Conservation (phyloP, 2,329 filamentous ascomycete genomes). For the Cytospora piceicola region DNA sequence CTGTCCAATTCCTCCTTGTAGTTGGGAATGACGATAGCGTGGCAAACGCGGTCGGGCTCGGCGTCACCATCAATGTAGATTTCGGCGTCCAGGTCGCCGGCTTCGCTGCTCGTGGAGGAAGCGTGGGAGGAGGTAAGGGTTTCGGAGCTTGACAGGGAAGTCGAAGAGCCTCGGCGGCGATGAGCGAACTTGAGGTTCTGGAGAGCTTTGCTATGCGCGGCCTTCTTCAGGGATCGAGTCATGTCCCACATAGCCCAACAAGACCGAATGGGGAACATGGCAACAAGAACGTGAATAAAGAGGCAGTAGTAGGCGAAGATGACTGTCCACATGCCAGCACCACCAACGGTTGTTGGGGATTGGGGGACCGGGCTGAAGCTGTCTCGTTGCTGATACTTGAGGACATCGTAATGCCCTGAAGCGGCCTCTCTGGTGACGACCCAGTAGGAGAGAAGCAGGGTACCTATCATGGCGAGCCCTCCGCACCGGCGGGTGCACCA, state of each 20-base stretch:
- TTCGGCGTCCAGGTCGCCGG: constrained; percentile 55
- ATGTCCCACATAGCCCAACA: constrained; percentile 65
- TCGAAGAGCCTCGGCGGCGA: constrained; percentile 56
- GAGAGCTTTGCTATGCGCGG: constrained; percentile 49
- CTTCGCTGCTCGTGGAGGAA: constrained; percentile 54
- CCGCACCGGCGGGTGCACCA: constrained; percentile 60
- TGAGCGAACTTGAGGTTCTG: constrained; percentile 52
- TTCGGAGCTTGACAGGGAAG: constrained; percentile 60
- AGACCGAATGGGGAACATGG: constrained; percentile 64
- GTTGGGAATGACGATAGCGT: constrained; percentile 72
- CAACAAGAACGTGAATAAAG: constrained; percentile 66
- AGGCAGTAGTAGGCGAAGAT: constrained; percentile 68
- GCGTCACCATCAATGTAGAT: constrained; percentile 50
- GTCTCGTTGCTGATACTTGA: constrained; percentile 48
- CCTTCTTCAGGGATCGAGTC: constrained; percentile 53
- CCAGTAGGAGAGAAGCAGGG: constrained; percentile 57
- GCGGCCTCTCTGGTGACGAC: constrained; percentile 57
- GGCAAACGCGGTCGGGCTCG: constrained; percentile 55
- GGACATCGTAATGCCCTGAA: constrained; percentile 44
- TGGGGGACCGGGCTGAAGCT: constrained; percentile 42
- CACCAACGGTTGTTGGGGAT: constrained; percentile 41
- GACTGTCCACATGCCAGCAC: constrained; percentile 55
- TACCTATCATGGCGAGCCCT: constrained; percentile 57
- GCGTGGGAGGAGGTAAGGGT: constrained; percentile 54
- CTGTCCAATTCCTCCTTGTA: constrained; percentile 75